Evolutionary conservation across 495 filamentous ascomycete genomes (phyloP).

Genomic region (Astrothelium subdiscretum): DNA sequence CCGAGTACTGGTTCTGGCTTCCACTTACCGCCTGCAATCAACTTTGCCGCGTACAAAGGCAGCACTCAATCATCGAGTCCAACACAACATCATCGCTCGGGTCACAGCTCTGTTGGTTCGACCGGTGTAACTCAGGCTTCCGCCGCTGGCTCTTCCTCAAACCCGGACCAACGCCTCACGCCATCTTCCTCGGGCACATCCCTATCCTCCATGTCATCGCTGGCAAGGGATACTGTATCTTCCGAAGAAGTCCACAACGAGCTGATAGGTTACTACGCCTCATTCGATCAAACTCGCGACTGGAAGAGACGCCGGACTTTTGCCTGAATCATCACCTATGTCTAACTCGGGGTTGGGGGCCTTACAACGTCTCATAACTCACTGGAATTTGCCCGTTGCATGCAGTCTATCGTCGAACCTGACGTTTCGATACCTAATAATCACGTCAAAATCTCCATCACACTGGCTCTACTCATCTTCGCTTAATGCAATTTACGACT

Average conservation of each 20-base stretch:
- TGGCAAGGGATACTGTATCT: slow-evolving; percentile 25
- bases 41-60: slow-evolving; percentile 43
- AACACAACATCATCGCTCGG: not conserved
- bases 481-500: not conserved
- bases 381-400: not conserved
- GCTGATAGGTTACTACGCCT: slow-evolving; percentile 73
- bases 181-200: slow-evolving; percentile 80
- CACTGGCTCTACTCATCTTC: not conserved
- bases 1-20: slow-evolving; percentile 32
- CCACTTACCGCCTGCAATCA: slow-evolving; percentile 58
- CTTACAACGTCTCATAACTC: no score
- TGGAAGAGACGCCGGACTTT: slow-evolving; percentile 45
- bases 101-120: not conserved
- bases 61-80: slow-evolving; percentile 13
- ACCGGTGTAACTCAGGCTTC: not conserved
- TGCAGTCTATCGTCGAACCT: no score
- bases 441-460: not conserved
- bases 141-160: not conserved
- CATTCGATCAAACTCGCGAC: slow-evolving; percentile 72
- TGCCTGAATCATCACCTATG: slow-evolving; percentile 1
- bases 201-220: slow-evolving; percentile 64
- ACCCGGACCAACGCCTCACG: slow-evolving; percentile 38
- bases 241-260: slow-evolving; percentile 69
- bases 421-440: not conserved
- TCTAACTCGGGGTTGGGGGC: not conserved